phyloP scores from a whole-genome alignment of 768 basidiomycete genomes.

The Macrolepiota albuminosa region DNA sequence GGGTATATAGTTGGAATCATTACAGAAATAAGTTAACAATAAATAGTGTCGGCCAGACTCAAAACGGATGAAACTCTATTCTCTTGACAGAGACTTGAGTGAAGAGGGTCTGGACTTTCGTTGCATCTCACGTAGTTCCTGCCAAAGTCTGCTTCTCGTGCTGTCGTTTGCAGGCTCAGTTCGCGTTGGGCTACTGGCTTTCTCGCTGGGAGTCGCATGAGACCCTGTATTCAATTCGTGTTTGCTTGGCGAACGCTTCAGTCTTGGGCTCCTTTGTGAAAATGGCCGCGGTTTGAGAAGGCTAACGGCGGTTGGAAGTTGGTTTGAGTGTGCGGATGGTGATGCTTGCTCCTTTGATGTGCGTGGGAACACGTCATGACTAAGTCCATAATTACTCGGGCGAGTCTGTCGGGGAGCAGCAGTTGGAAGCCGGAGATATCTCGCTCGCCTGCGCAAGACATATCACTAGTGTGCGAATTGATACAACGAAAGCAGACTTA shows the following conservation, averaged over 20 bases:
- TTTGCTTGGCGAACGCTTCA: constrained; percentile 27
- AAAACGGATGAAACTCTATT: constrained; percentile 22
- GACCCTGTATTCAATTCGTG: constrained; percentile 20
- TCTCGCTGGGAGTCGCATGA: constrained; percentile 5
- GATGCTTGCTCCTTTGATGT: constrained; percentile 10
- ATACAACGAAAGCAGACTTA: constrained; percentile 35
- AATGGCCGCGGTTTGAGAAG: constrained; percentile 29
- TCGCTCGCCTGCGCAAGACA: constrained; percentile 57
- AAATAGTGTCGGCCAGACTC: background rate
- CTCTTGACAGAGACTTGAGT: constrained; percentile 32
- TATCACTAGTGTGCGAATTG: constrained; percentile 6
- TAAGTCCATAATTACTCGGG: background rate
- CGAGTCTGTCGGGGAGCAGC: constrained; percentile 34
- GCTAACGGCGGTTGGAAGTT: constrained; percentile 7
- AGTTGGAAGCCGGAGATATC: constrained; percentile 72
- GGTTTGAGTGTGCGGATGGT: constrained; percentile 13
- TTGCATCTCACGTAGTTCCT: constrained; percentile 48
- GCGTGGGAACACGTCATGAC: constrained; percentile 2
- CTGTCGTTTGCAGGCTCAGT: constrained; percentile 25
- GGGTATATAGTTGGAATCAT: background rate
- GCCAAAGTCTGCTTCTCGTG: constrained; percentile 47
- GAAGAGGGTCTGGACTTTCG: constrained; percentile 42
- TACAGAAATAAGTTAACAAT: constrained; percentile 13
- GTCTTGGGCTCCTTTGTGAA: constrained; percentile 30
- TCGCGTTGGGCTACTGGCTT: constrained; percentile 17